Evolutionary conservation across 2,329 filamentous ascomycete species (phyloP), one percentile per base, ranked within the genome.

Genomic region (Trichoderma arundinaceum): DNA sequence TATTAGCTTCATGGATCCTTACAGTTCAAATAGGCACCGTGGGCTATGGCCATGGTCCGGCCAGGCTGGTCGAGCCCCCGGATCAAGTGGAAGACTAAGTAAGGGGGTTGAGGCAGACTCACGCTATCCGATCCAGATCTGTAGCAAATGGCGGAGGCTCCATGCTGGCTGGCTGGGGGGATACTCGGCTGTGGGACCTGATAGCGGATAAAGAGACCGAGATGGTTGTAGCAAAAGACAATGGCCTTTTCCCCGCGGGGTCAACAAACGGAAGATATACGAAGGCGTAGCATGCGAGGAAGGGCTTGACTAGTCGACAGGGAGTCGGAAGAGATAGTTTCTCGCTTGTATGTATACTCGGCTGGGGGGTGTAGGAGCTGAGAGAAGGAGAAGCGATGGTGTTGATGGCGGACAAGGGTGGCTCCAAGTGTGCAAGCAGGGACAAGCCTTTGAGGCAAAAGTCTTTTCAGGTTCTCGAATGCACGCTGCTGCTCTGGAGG

Each of bases 91-190:
- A 54, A 56, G 15, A 46, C 58, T 44, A 53, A 32, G 19, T 33
- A 49, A 58, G 48, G 48, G 64, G 57, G 51, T 54, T 53, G 32
- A 62, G 46, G 62, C 43, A 60, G 43, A 65, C 66, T 67, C 56
- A 67, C 66, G 54, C 61, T 67, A 59, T 67, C 54, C 56, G 66
- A 65, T 67, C 66, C 61, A 67, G 62, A 60, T 67, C 66, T 67
- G 61, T 44, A 67, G 66, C 51, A 53, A 44, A 65, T 44, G 57
- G 57, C 46, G 66, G 49, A 65, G 59, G 49, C 48, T 67, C 66
- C 66, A 67, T 67, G 54, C 48, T 66, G 38, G 54, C 48, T 22
- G 48, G 58, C 38, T 52, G 58, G 63, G 63, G 63, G 35, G 39
- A 66, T 41, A 44, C 56, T 63, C 53, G 46, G 49, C 48, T 35